phyloP scores from a whole-genome alignment of 371 early-diverging fungal genomes.

The Apophysomyces variabilis region DNA sequence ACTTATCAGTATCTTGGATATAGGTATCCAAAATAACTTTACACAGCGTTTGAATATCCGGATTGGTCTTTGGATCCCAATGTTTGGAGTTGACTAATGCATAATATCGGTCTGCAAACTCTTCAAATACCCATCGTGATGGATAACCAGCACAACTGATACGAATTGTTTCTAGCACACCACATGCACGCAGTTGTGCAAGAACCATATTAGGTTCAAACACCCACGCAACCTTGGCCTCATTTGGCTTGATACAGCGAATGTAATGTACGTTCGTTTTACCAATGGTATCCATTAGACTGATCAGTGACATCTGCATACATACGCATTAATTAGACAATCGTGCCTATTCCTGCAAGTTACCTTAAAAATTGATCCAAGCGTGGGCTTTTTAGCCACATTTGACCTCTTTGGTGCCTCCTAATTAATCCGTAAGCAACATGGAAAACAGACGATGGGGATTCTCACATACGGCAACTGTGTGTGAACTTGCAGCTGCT shows the following conservation, averaged over 20 bases:
- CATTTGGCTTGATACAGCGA: slow-evolving; percentile 98
- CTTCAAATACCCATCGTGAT: slow-evolving; percentile 86
- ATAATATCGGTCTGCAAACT: slow-evolving; percentile 93
- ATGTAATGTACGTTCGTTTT: slow-evolving; percentile 96
- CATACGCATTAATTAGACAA: neutral
- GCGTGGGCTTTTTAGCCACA: slow-evolving; percentile 77
- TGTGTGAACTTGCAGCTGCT: slow-evolving; percentile 50
- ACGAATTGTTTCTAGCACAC: slow-evolving; percentile 99
- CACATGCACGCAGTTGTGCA: slow-evolving; percentile 97
- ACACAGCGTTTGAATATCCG: slow-evolving; percentile 62
- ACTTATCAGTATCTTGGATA: slow-evolving; percentile 83
- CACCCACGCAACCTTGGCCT: slow-evolving; percentile 85
- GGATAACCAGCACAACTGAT: slow-evolving; percentile 99
- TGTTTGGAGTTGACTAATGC: slow-evolving; percentile 76
- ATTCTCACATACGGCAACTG: slow-evolving; percentile 18
- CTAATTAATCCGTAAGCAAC: slow-evolving; percentile 13
- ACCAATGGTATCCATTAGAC: slow-evolving; percentile 93
- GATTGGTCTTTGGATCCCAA: slow-evolving; percentile 64
- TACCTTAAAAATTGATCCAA: slow-evolving; percentile 84
- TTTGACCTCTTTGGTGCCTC: slow-evolving; percentile 35
- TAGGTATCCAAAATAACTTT: slow-evolving; percentile 68
- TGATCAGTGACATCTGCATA: slow-evolving; percentile 74
- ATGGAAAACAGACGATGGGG: neutral
- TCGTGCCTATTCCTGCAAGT: neutral
- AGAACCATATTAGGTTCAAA: slow-evolving; percentile 95